Base-by-base conservation (phyloP, 345 rosid genomes). In the Dipteronia dyeriana region DNA sequence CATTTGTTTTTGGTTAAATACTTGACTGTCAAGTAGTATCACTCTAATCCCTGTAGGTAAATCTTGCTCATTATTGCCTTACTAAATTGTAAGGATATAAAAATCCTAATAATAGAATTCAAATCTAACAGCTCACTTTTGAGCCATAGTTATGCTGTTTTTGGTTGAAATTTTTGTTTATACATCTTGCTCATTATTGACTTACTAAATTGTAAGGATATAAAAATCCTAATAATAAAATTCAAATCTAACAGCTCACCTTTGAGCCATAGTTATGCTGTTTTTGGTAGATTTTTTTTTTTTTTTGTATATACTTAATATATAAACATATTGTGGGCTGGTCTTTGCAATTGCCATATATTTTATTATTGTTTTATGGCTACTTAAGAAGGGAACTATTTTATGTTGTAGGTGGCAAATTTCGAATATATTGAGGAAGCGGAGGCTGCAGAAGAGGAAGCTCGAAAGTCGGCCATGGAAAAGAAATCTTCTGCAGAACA, bases 401-500 rank as follows among this genome's bases (percentile, higher is more conserved):
- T 11, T 81, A 41, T 81, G 70, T 75, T 74, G 71, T 80, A 97
- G 99, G 99, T 97, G 70, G 98, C 99, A 59, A 97, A 97, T 84
- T 97, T 97, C 72, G 97, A 94, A 86, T 97, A 87, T 79, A 91
- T 92, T 71, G 99, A 94, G 1, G 95, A 97, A 87, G 91, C 70
- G 41, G 91, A 91, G 82, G 91, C 90, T 23, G 92, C 89, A 22
- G 89, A 88, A 82, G 88, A 84, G 76, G 87, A 84, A 85, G 91
- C 90, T 56, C 91, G 82, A 81, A 92, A 87, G 80, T 86, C 82
- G 9, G 87, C 85, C 16, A 76, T 82, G 70, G 97, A 94, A 84
- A 84, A 78, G 8, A 92, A 87, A 82, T 79, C 88, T 85, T 78
- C 94, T 64, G 99, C 94, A 73, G 91, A 86, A 87, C 94, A 84